Percentiles rank a stretch among this genome's conserved stretches.
These are phyloP conservation scores for Triticum aestivum DNA, from an alignment of 176 grass and related monocot genomes.

Conservation along the genomic window DNA sequence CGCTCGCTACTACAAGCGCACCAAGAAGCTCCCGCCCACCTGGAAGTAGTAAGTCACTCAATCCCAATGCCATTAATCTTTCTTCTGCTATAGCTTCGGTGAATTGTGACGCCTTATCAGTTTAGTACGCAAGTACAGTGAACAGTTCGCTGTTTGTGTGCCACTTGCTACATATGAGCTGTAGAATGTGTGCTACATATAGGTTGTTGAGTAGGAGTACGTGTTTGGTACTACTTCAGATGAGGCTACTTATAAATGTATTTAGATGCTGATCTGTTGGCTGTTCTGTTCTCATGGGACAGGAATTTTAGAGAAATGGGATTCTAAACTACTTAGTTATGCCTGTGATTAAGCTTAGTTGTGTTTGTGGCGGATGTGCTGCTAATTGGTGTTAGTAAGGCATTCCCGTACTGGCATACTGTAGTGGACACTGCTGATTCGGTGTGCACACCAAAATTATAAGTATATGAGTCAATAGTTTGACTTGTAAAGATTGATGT, in stretches of 20 bases:
- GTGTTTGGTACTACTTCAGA: not conserved
- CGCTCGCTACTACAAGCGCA: slow-evolving; percentile 95
- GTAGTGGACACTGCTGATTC: not conserved
- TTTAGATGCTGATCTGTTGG: not conserved
- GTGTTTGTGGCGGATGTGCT: not conserved
- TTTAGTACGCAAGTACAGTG: not conserved
- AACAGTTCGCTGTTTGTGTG: not conserved
- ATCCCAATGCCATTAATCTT: not conserved
- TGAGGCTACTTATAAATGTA: not conserved
- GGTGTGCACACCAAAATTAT: not conserved
- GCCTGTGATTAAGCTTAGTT: not conserved
- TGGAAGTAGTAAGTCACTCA: slow-evolving; percentile 84
- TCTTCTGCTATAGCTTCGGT: not conserved
- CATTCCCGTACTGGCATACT: not conserved
- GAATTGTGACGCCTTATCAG: not conserved
- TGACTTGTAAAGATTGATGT: not conserved
- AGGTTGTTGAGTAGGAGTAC: not conserved
- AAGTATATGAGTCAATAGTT: not conserved
- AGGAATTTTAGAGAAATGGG: not conserved
- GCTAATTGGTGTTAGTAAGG: not conserved
- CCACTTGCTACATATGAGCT: not conserved
- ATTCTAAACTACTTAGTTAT: not conserved
- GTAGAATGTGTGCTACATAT: not conserved
- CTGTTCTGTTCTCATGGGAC: not conserved
- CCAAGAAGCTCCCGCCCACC: slow-evolving; percentile 89